phyloP scores from a whole-genome alignment of 495 filamentous ascomycete genomes.

The Aspergillus indologenus region DNA sequence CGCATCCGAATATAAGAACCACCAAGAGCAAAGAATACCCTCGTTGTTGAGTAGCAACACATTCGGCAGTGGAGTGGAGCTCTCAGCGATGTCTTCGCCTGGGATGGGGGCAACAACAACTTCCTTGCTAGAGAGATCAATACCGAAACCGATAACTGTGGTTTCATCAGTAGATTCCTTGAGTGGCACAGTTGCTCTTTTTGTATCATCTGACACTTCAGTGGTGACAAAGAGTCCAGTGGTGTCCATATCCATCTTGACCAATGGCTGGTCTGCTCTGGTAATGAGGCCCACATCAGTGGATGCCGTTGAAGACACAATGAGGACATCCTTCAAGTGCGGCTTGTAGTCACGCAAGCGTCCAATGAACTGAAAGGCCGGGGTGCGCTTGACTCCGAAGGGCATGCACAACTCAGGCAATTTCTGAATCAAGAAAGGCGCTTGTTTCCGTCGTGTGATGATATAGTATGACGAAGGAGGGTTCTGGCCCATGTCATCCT shows the following conservation, averaged over 20 bases:
- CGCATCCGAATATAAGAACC: constrained; percentile 84
- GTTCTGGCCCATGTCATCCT: constrained; percentile 48
- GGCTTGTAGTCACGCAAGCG: constrained; percentile 76
- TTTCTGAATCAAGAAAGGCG: constrained; percentile 64
- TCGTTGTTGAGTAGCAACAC: constrained; percentile 86
- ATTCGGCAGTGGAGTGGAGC: constrained; percentile 80
- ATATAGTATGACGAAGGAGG: constrained; percentile 69
- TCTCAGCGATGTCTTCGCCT: constrained; percentile 67
- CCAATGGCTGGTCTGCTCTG: constrained; percentile 64
- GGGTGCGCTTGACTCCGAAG: constrained; percentile 59
- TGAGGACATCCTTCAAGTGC: constrained; percentile 70
- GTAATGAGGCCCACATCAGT: constrained; percentile 75
- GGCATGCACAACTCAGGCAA: constrained; percentile 68
- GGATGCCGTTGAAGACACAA: constrained; percentile 76
- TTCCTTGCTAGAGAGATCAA: constrained; percentile 80
- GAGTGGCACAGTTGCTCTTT: constrained; percentile 72
- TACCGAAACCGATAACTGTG: constrained; percentile 70
- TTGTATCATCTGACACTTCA: constrained; percentile 70
- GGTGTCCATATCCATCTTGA: constrained; percentile 54
- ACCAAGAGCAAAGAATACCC: constrained; percentile 82
- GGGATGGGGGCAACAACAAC: constrained; percentile 75
- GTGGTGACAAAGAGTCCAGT: constrained; percentile 69
- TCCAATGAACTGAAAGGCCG: constrained; percentile 71
- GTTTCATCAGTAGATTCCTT: constrained; percentile 70
- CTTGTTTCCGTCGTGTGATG: constrained; percentile 60